phyloP scores from a whole-genome alignment of 805 yeast genomes.

The Brettanomyces naardenensis region DNA sequence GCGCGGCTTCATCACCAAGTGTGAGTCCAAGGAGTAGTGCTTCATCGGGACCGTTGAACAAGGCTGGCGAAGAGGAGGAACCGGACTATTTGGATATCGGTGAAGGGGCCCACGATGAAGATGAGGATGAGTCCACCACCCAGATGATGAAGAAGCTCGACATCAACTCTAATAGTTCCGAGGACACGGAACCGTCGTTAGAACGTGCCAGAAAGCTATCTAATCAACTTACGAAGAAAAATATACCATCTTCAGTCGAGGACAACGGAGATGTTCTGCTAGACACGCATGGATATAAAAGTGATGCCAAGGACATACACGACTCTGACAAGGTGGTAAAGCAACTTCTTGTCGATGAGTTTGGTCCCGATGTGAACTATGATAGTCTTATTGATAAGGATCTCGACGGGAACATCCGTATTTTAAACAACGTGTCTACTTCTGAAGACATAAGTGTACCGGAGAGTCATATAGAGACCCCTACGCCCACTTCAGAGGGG shows the following conservation, averaged over 20 bases:
- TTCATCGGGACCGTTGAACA: constrained; percentile 10
- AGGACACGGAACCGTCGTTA: constrained; percentile 18
- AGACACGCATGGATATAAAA: constrained; percentile 95
- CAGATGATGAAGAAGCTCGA: neutral
- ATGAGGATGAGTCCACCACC: neutral
- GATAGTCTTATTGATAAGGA: constrained; percentile 46
- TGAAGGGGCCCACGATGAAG: constrained; percentile 18
- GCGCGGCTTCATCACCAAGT: constrained; percentile 57
- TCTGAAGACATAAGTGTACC: constrained; percentile 13
- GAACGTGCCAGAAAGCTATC: constrained; percentile 59
- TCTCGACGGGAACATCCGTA: constrained; percentile 59
- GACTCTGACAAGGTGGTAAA: constrained; percentile 71
- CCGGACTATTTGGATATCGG: constrained; percentile 46
- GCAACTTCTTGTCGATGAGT: constrained; percentile 68
- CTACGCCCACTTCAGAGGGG: constrained; percentile 7
- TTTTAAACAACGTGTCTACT: constrained; percentile 19
- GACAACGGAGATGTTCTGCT: constrained; percentile 83
- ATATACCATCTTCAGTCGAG: constrained; percentile 83
- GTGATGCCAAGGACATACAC: constrained; percentile 69
- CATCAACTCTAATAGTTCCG: neutral
- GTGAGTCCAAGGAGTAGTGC: constrained; percentile 19
- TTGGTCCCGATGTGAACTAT: constrained; percentile 45
- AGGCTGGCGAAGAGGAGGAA: constrained; percentile 32
- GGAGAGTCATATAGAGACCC: neutral
- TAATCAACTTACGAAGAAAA: constrained; percentile 54